phyloP scores from a whole-genome alignment of 1,284 basidiomycete species.

The Blastosporella zonata region DNA sequence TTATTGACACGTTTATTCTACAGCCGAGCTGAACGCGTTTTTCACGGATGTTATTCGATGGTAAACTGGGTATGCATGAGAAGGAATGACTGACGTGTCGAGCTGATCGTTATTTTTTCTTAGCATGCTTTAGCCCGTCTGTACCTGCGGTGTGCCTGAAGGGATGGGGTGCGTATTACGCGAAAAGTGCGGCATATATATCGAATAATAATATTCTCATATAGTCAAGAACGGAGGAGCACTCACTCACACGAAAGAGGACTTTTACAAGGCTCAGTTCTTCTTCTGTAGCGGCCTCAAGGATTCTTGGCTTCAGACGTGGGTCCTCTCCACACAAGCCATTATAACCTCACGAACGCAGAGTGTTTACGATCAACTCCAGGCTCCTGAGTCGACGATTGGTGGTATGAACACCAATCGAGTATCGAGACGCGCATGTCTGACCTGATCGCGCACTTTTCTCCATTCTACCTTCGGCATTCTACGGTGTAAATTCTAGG shows the following conservation, averaged over 20 bases:
- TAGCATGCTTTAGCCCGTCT: constrained; percentile 40
- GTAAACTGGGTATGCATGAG: constrained; percentile 16
- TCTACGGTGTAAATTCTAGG: constrained; percentile 25
- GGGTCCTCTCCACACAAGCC: constrained; percentile 12
- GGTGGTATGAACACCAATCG: constrained; percentile 11
- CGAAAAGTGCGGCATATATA: neutral
- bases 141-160: constrained; percentile 27
- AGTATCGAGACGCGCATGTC: neutral
- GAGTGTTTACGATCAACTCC: constrained; percentile 5
- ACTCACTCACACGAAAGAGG: constrained; percentile 29
- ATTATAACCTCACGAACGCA: neutral
- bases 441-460: neutral
- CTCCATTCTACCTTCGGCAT: neutral
- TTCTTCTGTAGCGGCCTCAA: constrained; percentile 38
- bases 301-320: constrained; percentile 38
- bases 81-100: neutral
- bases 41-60: constrained; percentile 16
- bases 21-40: neutral
- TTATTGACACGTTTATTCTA: neutral
- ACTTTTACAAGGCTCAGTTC: constrained; percentile 32
- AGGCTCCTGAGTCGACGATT: constrained; percentile 15
- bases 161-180: constrained; percentile 32
- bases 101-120: neutral
- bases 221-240: constrained; percentile 37
- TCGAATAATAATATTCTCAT: neutral